Conservation (phyloP, 495 filamentous ascomycete genomes). For the Mytilinidion resinicola region DNA sequence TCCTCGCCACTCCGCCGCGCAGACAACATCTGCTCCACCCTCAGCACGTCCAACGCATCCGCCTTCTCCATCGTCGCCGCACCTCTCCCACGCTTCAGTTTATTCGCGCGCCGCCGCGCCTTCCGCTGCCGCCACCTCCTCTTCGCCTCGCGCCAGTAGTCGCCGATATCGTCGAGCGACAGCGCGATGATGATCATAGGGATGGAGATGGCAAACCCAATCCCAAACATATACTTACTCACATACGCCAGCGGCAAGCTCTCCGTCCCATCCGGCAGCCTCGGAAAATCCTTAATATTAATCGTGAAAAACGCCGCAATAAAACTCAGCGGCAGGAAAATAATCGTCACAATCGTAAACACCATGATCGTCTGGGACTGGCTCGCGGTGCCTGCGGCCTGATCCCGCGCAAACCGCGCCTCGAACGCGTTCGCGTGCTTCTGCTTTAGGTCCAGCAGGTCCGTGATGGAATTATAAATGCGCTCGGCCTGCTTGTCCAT, state of each 20-base stretch:
- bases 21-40: constrained; percentile 17
- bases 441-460: constrained; percentile 57
- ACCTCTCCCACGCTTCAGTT: neutral
- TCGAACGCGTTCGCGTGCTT: constrained; percentile 70
- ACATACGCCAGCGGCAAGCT: constrained; percentile 51
- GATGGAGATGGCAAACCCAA: constrained; percentile 60
- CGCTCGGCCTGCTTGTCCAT: constrained; percentile 64
- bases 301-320: constrained; percentile 64
- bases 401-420: constrained; percentile 60
- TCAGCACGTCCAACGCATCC: constrained; percentile 5
- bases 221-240: constrained; percentile 58
- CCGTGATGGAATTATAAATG: constrained; percentile 57
- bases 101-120: neutral
- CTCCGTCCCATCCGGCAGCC: constrained; percentile 24
- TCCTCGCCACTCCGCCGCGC: constrained; percentile 6
- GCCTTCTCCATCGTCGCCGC: neutral
- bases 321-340: constrained; percentile 63
- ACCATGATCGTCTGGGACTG: constrained; percentile 71
- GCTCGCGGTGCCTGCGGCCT: constrained; percentile 56
- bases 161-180: constrained; percentile 50
- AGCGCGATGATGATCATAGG: constrained; percentile 56
- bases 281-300: constrained; percentile 51
- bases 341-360: constrained; percentile 65
- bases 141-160: constrained; percentile 20
- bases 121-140: neutral